A percentile compares a stretch with the other conserved stretches of the same genome.
Evolutionary conservation across 2,329 filamentous ascomycete species (phyloP).

Genomic region (Ophiocordyceps sinensis): DNA sequence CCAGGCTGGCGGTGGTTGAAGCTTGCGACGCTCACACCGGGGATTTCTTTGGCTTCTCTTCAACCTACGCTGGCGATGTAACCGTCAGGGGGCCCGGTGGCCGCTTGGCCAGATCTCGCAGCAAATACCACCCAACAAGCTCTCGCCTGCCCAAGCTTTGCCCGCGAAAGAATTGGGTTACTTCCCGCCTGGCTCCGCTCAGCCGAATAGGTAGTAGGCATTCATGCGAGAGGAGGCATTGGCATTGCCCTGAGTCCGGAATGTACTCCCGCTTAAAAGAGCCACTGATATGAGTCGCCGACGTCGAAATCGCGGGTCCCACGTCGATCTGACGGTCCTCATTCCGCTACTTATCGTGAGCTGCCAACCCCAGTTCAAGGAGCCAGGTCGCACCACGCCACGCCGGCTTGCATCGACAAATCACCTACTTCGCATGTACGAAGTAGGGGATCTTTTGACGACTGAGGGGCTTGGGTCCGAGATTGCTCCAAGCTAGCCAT

Average conservation of each 20-base stretch:
- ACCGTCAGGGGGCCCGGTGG: conserved; percentile 9
- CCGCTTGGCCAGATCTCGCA: conserved; percentile 8
- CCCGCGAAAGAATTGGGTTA: conserved; percentile 6
- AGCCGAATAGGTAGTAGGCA: too few relatives aligned
- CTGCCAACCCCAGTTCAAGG: background rate
- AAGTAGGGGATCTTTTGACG: conserved; percentile 2
- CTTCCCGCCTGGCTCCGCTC: conserved; percentile 9
- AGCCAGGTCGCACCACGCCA: conserved; percentile 1
- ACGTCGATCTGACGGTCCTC: conserved; percentile 1
- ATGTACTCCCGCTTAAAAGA: conserved; percentile 2
- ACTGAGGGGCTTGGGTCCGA: conserved; percentile 1
- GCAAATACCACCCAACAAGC: conserved; percentile 2
- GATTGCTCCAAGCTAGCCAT: background rate
- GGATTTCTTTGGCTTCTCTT: conserved; percentile 3
- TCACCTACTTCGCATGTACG: too few relatives aligned
- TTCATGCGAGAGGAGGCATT: background rate
- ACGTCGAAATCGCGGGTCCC: background rate
- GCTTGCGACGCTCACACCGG: conserved; percentile 7
- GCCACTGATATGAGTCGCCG: background rate
- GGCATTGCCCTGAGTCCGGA: conserved; percentile 1
- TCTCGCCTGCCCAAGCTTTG: background rate
- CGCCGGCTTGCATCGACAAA: background rate
- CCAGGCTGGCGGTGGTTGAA: conserved; percentile 2
- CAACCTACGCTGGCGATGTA: conserved; percentile 8
- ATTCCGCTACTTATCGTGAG: background rate